Conservation (phyloP, 352 stramenopile genomes). For the Halophytophthora polymorphica region DNA sequence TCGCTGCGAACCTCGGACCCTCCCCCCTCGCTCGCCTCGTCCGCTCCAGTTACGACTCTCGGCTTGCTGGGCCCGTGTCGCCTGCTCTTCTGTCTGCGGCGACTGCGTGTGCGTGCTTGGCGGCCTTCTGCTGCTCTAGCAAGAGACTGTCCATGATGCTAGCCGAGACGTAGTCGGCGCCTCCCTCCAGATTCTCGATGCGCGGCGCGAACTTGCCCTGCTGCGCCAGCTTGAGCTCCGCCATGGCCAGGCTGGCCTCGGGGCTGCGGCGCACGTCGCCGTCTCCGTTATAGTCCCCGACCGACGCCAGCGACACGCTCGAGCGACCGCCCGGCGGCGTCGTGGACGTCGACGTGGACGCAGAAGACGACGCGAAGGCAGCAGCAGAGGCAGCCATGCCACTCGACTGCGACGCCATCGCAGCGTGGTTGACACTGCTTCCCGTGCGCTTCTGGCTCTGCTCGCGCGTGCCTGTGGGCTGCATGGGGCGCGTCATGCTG, state of each 20-base stretch:
- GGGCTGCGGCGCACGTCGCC: slow-evolving; percentile 25
- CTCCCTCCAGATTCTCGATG: slow-evolving; percentile 68
- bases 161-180: slow-evolving; percentile 76
- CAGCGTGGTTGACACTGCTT: slow-evolving; percentile 10
- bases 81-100: too few relatives aligned
- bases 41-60: too few relatives aligned
- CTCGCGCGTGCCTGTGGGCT: slow-evolving; percentile 26
- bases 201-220: slow-evolving; percentile 46
- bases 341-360: not conserved
- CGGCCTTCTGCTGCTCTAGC: slow-evolving; percentile 38
- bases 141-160: slow-evolving; percentile 79
- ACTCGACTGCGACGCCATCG: not conserved
- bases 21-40: too few relatives aligned
- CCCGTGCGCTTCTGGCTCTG: not conserved
- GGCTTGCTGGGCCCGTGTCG: too few relatives aligned
- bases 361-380: not conserved
- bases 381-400: not conserved
- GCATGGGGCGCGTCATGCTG: slow-evolving; percentile 52
- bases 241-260: slow-evolving; percentile 56
- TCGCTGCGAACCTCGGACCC: too few relatives aligned
- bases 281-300: slow-evolving; percentile 17
- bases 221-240: slow-evolving; percentile 56
- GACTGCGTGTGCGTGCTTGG: too few relatives aligned
- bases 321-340: slow-evolving; percentile 15
- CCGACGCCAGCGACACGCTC: slow-evolving; percentile 40